Evolutionary conservation across 1,284 basidiomycete species (phyloP), one percentile per base, ranked within the genome.

Genomic region (Phaffia rhodozyma): DNA sequence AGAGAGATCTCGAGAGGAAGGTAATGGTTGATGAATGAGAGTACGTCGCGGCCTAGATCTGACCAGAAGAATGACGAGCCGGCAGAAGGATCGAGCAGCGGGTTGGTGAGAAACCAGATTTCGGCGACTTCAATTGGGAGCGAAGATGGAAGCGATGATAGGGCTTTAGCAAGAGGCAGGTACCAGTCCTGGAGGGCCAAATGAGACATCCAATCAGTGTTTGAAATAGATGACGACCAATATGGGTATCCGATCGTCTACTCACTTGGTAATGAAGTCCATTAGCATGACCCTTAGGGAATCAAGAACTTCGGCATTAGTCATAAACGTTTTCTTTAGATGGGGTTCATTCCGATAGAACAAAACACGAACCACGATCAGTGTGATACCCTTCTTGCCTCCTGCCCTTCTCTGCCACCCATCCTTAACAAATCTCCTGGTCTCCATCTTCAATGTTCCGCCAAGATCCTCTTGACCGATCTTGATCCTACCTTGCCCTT

Each of bases 21-120:
- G 43, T 56, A 62, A 23, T 62, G 61, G 16, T 56, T 27, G 32
- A 62, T 20, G 47, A 62, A 62, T n/a, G 54, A 57, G 20, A 50
- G 34, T 27, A 62, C 32, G 11, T 62, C 61, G 18, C 61, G 55
- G 27, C 54, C 54, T 48, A 56, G 43, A 20, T 62, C 55, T 11
- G 61, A 43, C 61, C 61, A 62, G 61, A 49, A 38, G 54, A 55
- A 52, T 1, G 50, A 27, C 1, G 59, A 34, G 1, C 59, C 59
- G 29, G 29, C 21, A 18, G 58, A 50, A 27, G 58, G 58, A 25
- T 59, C 48, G 43, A 51, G 32, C 20, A 59, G 18, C n/a, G 58
- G 58, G 13, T 48, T 59, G 58, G 21, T 50, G 48, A 59, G 48
- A 23, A 43, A 52, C 59, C 59, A 60, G 51, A 60, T 53, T 27